Conservation (phyloP, 2,329 filamentous ascomycete species). For the Trichoderma hamatum region DNA sequence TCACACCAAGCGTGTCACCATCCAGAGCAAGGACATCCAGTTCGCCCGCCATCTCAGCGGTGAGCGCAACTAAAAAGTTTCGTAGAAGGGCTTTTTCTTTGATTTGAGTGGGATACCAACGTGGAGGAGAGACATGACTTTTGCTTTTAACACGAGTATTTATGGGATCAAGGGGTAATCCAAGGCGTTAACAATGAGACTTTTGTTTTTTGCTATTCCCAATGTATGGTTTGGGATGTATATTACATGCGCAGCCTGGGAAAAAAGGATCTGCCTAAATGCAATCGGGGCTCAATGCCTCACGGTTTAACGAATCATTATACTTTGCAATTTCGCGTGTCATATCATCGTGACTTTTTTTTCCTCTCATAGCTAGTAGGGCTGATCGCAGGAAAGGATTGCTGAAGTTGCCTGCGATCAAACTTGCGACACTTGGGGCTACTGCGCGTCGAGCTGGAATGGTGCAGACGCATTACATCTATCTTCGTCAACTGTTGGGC, state of each 20-base stretch:
- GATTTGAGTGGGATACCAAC: constrained; percentile 32
- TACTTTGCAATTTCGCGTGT: neutral
- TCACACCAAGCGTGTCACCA: constrained; percentile 99
- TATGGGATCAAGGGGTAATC: constrained; percentile 49
- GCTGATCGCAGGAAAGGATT: too few relatives aligned
- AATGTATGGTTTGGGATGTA: constrained; percentile 43
- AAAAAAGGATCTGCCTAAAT: constrained; percentile 29
- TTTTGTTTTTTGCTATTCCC: constrained; percentile 40
- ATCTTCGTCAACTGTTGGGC: too few relatives aligned
- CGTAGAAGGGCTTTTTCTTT: neutral
- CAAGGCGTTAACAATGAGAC: constrained; percentile 49
- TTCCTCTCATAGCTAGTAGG: too few relatives aligned
- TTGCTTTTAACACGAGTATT: constrained; percentile 39
- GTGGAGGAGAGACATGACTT: constrained; percentile 45
- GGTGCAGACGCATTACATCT: too few relatives aligned
- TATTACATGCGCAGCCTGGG: constrained; percentile 39
- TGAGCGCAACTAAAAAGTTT: constrained; percentile 78
- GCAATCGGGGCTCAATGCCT: constrained; percentile 30
- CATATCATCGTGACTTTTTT: too few relatives aligned
- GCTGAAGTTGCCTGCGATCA: too few relatives aligned
- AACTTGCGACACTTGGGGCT: too few relatives aligned
- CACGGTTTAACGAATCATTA: constrained; percentile 15
- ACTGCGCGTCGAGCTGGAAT: too few relatives aligned
- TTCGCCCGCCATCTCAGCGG: constrained; percentile 93
- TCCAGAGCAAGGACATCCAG: constrained; percentile 97